A percentile compares a stretch with the other conserved stretches of the same genome.
phyloP scores from a whole-genome alignment of 2,329 filamentous ascomycete genomes.

The Fusarium secorum region DNA sequence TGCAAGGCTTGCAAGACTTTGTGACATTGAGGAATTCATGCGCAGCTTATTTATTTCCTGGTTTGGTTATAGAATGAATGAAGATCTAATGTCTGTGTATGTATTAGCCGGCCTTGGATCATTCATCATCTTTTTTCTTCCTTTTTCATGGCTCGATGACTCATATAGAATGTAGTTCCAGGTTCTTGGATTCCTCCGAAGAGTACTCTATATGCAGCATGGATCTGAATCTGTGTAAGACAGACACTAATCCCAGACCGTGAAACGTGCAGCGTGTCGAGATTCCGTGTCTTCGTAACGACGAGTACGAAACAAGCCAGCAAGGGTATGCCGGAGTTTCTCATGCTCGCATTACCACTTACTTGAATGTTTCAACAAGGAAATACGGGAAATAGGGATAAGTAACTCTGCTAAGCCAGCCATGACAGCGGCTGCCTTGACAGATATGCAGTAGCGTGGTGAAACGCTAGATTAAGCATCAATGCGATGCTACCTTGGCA shows the following conservation, averaged over 20 bases:
- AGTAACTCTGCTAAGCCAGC: neutral
- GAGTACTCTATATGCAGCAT: neutral
- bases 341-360: neutral
- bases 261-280: slow-evolving; percentile 24
- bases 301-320: slow-evolving; percentile 9
- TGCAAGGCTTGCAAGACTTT: neutral
- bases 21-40: neutral
- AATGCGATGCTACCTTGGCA: slow-evolving; percentile 41
- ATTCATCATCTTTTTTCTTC: neutral
- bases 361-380: neutral
- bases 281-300: neutral
- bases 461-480: slow-evolving; percentile 38
- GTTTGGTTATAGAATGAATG: neutral
- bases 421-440: slow-evolving; percentile 6
- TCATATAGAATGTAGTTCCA: slow-evolving; percentile 1
- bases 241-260: neutral
- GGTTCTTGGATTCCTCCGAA: slow-evolving; percentile 8
- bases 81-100: neutral
- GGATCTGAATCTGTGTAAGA: slow-evolving; percentile 1
- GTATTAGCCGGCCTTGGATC: neutral
- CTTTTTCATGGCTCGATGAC: neutral
- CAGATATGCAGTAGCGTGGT: slow-evolving; percentile 24
- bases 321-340: neutral
- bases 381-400: neutral
- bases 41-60: neutral